These are phyloP conservation scores for Aspergillus brunneoviolaceus DNA, from an alignment of 2,329 filamentous ascomycete genomes.

Conservation along the genomic window DNA sequence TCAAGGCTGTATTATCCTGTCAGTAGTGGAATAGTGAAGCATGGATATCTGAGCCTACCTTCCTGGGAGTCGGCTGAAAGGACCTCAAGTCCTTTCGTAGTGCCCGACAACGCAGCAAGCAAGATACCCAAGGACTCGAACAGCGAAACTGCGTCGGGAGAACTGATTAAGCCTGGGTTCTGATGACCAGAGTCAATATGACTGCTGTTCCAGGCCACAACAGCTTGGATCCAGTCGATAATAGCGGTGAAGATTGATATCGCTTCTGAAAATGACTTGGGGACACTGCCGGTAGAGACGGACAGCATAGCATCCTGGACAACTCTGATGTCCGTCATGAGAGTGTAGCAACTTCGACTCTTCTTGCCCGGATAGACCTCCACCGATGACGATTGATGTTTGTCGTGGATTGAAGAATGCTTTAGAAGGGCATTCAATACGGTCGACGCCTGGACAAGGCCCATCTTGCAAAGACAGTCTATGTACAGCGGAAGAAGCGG, in stretches of 20 bases:
- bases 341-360: constrained; percentile 27
- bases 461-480: constrained; percentile 37
- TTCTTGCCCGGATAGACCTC: constrained; percentile 12
- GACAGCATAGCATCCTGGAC: constrained; percentile 44
- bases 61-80: constrained; percentile 36
- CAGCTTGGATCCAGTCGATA: constrained; percentile 41
- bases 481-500: constrained; percentile 44
- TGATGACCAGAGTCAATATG: constrained; percentile 28
- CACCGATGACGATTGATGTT: constrained; percentile 5
- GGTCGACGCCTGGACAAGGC: constrained; percentile 33
- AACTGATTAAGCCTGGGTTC: constrained; percentile 32
- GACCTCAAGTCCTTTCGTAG: constrained; percentile 36
- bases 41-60: constrained; percentile 24
- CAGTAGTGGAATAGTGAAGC: not conserved
- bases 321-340: constrained; percentile 45
- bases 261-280: constrained; percentile 31
- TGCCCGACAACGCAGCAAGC: constrained; percentile 40
- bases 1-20: constrained; percentile 30
- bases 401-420: constrained; percentile 37
- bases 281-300: constrained; percentile 35
- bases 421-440: constrained; percentile 35
- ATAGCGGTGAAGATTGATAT: constrained; percentile 33
- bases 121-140: constrained; percentile 46
- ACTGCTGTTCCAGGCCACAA: constrained; percentile 37
- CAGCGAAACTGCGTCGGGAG: constrained; percentile 39